A percentile compares a stretch with the other conserved stretches of the same genome.
Conservation (phyloP, 2,329 filamentous ascomycete genomes). For the Microthyrium microscopicum region DNA sequence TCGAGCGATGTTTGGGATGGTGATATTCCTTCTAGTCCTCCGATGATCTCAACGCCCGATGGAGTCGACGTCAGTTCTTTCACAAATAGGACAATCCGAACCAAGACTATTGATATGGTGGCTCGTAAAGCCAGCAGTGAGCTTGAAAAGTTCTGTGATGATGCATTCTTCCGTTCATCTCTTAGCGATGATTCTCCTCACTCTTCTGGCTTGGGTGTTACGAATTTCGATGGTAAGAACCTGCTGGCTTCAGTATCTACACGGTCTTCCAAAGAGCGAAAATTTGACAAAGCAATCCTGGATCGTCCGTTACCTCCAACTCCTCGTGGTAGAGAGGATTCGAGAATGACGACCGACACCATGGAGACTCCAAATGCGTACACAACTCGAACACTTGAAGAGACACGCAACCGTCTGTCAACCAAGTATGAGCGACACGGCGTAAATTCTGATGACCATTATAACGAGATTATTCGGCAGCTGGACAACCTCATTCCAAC, state of each 20-base stretch:
- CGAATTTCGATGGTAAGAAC: not conserved
- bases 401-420: constrained; percentile 41
- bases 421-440: constrained; percentile 30
- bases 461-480: constrained; percentile 43
- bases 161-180: constrained; percentile 65
- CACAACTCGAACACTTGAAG: constrained; percentile 37
- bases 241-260: constrained; percentile 3
- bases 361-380: constrained; percentile 33
- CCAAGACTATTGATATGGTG: constrained; percentile 54
- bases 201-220: constrained; percentile 26
- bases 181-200: constrained; percentile 37
- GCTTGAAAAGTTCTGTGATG: constrained; percentile 78
- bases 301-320: constrained; percentile 28
- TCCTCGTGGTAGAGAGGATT: constrained; percentile 20
- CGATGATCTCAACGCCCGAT: constrained; percentile 3
- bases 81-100: no score
- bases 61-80: constrained; percentile 1
- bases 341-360: constrained; percentile 3
- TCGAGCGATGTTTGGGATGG: no score
- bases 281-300: constrained; percentile 12
- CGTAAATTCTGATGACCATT: constrained; percentile 30
- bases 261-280: not conserved
- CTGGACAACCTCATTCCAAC: constrained; percentile 33
- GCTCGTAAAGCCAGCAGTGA: constrained; percentile 69
- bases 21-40: no score